phyloP scores from a whole-genome alignment of 768 basidiomycete species.

The Basidioascus undulatus region DNA sequence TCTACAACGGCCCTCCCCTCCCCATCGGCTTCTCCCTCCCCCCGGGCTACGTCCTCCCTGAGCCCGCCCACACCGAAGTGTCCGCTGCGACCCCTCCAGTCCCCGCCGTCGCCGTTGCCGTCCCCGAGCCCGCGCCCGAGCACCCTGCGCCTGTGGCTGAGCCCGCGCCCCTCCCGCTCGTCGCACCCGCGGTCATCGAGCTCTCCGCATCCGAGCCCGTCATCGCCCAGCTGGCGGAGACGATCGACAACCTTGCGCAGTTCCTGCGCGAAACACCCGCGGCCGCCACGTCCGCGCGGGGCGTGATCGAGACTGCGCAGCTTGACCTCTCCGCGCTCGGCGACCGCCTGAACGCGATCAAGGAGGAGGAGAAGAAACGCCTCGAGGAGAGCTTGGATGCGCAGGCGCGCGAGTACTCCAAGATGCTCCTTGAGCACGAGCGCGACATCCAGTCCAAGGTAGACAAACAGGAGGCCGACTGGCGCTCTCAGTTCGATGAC shows the following conservation, averaged over 20 bases:
- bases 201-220: constrained; percentile 63
- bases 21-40: constrained; percentile 91
- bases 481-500: constrained; percentile 52
- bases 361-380: constrained; percentile 47
- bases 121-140: constrained; percentile 3
- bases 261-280: constrained; percentile 38
- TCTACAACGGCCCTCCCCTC: constrained; percentile 41
- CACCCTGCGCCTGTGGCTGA: constrained; percentile 3
- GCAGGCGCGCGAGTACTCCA: constrained; percentile 58
- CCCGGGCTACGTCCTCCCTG: constrained; percentile 53
- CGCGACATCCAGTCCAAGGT: constrained; percentile 68
- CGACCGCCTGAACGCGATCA: constrained; percentile 48
- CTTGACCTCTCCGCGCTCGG: constrained; percentile 54
- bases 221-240: constrained; percentile 68
- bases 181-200: constrained; percentile 56
- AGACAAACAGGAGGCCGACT: constrained; percentile 61
- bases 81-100: constrained; percentile 14
- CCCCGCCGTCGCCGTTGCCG: constrained; percentile 14
- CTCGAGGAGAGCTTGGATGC: constrained; percentile 48
- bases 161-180: constrained; percentile 35
- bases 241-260: constrained; percentile 73
- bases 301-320: constrained; percentile 58
- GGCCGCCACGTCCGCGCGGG: constrained; percentile 39
- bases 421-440: constrained; percentile 56
- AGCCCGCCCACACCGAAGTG: constrained; percentile 18